Conservation (phyloP, 1,284 basidiomycete genomes). For the Cerrena zonata region DNA sequence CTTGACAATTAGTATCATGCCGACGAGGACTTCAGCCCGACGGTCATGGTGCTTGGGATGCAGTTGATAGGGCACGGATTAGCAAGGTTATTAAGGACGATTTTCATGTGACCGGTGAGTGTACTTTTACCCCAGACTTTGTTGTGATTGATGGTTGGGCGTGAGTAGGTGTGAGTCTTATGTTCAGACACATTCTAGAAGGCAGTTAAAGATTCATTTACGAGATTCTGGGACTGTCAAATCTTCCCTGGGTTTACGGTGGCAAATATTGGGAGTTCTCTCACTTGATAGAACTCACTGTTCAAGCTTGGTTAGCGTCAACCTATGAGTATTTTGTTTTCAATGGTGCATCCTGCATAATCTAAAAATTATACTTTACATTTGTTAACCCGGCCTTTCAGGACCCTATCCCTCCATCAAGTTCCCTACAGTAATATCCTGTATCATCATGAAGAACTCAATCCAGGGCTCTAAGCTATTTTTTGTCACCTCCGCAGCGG, state of each 20-base stretch:
- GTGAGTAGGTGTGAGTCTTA: slow-evolving; percentile 57
- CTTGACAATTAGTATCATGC: too few species aligned
- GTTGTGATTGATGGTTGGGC: slow-evolving; percentile 87
- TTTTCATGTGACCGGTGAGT: too few species aligned
- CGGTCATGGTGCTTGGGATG: too few species aligned
- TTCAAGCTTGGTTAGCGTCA: slow-evolving; percentile 69
- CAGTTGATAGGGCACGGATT: too few species aligned
- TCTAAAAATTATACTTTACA: background rate
- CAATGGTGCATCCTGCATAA: slow-evolving; percentile 60
- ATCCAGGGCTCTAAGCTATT: slow-evolving; percentile 70
- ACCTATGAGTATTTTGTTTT: slow-evolving; percentile 82
- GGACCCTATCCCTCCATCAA: slow-evolving; percentile 72
- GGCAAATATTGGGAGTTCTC: slow-evolving; percentile 72
- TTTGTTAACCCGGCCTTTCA: slow-evolving; percentile 29
- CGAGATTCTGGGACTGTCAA: slow-evolving; percentile 56
- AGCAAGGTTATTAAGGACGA: too few species aligned
- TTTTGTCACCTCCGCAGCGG: slow-evolving; percentile 73
- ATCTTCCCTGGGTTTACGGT: slow-evolving; percentile 78
- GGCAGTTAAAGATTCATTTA: slow-evolving; percentile 67
- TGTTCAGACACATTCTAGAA: background rate
- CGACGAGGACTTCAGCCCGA: too few species aligned
- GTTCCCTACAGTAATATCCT: slow-evolving; percentile 61
- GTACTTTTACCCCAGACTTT: too few species aligned
- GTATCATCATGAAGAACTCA: slow-evolving; percentile 52
- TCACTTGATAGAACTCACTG: slow-evolving; percentile 44